phyloP scores from a whole-genome alignment of 805 yeast genomes.

The Groenewaldozyma salmanticensis region DNA sequence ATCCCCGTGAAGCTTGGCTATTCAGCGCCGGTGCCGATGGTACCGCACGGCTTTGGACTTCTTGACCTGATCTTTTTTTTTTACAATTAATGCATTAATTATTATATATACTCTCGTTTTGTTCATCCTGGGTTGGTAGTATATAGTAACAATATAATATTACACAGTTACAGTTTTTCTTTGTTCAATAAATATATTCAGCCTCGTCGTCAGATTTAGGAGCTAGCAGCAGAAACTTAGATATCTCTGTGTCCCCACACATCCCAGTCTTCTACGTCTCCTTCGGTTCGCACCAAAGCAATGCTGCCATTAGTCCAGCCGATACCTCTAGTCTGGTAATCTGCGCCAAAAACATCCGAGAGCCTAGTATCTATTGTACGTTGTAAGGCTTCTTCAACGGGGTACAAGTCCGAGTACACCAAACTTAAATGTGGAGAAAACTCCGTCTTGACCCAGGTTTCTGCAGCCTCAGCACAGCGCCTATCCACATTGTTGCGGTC shows the following conservation, averaged over 20 bases:
- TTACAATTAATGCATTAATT: neutral
- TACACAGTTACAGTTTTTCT: no score
- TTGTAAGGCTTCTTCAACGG: slow-evolving; percentile 57
- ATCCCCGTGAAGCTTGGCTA: slow-evolving; percentile 97
- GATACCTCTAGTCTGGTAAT: slow-evolving; percentile 29
- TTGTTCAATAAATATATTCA: no score
- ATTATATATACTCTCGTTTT: no score
- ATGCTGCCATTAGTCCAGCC: slow-evolving; percentile 66
- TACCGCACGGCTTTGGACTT: slow-evolving; percentile 93
- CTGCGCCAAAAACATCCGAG: slow-evolving; percentile 51
- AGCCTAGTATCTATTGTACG: slow-evolving; percentile 56
- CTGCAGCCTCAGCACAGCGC: slow-evolving; percentile 37
- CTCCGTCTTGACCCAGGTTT: slow-evolving; percentile 45
- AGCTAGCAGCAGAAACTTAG: no score
- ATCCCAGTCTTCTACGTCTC: slow-evolving; percentile 62
- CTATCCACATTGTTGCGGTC: slow-evolving; percentile 20
- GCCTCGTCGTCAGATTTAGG: no score
- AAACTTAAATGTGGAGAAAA: slow-evolving; percentile 68
- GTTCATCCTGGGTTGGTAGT: no score
- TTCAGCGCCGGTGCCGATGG: slow-evolving; percentile 97
- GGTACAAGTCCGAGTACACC: slow-evolving; percentile 54
- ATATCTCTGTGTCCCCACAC: slow-evolving; percentile 40
- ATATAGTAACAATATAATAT: no score
- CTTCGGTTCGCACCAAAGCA: slow-evolving; percentile 59
- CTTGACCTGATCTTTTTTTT: slow-evolving; percentile 31